Evolutionary conservation across 1,139 yeast species (phyloP), one percentile per base, ranked within the genome.

Genomic region (Kodamaea alishanica): DNA sequence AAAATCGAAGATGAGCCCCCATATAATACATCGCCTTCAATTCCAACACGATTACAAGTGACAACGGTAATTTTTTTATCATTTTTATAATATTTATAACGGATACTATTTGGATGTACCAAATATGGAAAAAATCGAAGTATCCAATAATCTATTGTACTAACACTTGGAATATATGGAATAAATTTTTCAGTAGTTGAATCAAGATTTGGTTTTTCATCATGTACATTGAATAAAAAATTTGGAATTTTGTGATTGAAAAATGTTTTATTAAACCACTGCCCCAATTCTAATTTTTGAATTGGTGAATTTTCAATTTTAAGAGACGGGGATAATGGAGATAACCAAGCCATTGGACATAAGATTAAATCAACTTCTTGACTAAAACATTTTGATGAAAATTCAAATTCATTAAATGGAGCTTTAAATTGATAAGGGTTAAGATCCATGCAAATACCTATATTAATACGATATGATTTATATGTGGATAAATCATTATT

Each of bases 401-500:
- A 87, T 56, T 90, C 97, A 56, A 75, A 88, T 27, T 68, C 71
- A 31, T 74, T 70, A 60, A 86, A 88, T 1, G 95, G 89, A 1
- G 95, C 89, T 48, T 76, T 70, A 56, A 89, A 90, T 55, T 84
- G 74, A 58, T 86, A 84, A 0, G 97, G 96, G 56, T 87, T 89
- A 46, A 90, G 61, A 59, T 89, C 97, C 97, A 89, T 90, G 58
- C 97, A 90, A n/a, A 90, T 88, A 0, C 96, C 97, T 41, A 89
- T 70, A 32, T 80, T 75, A 0, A 84, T 64, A 8, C 59, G 60
- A 29, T 36, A 36, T 11, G 8, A 4, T 26, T 27, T 33, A 75
- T 42, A 29, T 41, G 31, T 3, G 40, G 39, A 8, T 46, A 46
- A 4, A 34, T 24, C 24, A 38, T 42, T 6, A 15, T 15, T 15